Conservation (phyloP, 2,329 filamentous ascomycete genomes). For the Neocucurbitaria cava region DNA sequence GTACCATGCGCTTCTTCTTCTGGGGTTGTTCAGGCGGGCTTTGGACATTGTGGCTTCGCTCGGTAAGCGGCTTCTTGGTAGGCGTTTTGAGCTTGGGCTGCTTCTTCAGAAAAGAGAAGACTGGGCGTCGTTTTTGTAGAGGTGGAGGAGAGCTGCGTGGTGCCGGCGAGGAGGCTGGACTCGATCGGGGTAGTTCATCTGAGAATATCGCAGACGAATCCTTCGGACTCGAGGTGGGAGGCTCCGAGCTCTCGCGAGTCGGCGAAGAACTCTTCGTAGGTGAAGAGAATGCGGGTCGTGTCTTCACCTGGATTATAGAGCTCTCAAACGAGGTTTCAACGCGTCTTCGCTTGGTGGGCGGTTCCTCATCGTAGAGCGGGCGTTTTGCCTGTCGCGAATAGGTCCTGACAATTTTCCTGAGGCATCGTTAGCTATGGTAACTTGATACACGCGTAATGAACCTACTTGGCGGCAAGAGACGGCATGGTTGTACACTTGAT, state of each 20-base stretch:
- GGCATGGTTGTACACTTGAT: constrained; percentile 28
- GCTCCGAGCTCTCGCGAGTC: constrained; percentile 16
- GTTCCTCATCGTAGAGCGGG: constrained; percentile 38
- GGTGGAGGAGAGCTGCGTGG: constrained; percentile 31
- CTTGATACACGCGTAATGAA: background rate
- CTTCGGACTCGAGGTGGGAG: constrained; percentile 41
- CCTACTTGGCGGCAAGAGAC: constrained; percentile 33
- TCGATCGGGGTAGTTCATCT: constrained; percentile 46
- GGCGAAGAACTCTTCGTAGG: constrained; percentile 5
- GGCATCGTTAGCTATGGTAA: constrained; percentile 16
- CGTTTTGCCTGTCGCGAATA: constrained; percentile 47
- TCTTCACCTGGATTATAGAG: constrained; percentile 14
- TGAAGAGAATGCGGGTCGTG: constrained; percentile 7
- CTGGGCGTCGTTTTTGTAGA: constrained; percentile 51
- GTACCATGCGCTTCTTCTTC: constrained; percentile 54
- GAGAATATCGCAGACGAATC: constrained; percentile 48
- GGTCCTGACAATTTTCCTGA: constrained; percentile 41
- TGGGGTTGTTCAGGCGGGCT: constrained; percentile 33
- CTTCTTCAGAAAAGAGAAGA: constrained; percentile 56
- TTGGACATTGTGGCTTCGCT: constrained; percentile 46
- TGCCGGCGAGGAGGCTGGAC: constrained; percentile 42
- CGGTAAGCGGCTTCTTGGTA: constrained; percentile 25
- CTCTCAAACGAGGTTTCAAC: constrained; percentile 27
- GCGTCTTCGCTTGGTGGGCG: constrained; percentile 47
- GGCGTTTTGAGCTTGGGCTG: constrained; percentile 19